Conservation (phyloP, 164 flowering plant species). For the Aristolochia fimbriata region DNA sequence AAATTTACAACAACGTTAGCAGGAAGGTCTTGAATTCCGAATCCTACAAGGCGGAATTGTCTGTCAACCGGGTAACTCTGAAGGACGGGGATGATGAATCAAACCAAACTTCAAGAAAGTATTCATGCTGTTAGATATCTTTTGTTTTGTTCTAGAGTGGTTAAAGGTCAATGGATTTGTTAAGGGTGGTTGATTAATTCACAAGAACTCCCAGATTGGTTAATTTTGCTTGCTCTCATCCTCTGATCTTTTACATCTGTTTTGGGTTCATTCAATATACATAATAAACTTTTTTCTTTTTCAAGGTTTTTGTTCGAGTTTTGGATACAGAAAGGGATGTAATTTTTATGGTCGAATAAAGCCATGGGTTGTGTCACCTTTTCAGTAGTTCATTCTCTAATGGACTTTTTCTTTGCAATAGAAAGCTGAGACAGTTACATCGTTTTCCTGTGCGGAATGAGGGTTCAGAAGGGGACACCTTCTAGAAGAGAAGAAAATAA, state of each 20-base stretch:
- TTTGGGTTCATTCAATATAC: constrained; percentile 5
- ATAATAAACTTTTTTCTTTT: too few species aligned
- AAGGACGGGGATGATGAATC: constrained; percentile 20
- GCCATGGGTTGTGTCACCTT: constrained; percentile 2
- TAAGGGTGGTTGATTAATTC: constrained; percentile 7
- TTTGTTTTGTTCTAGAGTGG: background rate
- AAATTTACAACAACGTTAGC: constrained; percentile 35
- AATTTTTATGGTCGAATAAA: constrained; percentile 5
- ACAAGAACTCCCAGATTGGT: background rate
- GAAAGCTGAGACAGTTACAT: too few species aligned
- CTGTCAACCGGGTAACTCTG: constrained; percentile 34
- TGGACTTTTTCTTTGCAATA: background rate
- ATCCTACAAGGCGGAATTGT: constrained; percentile 29
- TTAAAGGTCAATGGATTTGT: background rate
- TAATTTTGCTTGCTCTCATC: constrained; percentile 7
- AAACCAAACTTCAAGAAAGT: constrained; percentile 18
- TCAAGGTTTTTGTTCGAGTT: too few species aligned
- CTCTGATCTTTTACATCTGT: background rate
- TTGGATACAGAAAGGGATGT: constrained; percentile 2
- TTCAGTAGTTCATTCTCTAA: background rate
- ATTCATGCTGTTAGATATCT: constrained; percentile 29
- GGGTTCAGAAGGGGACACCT: too few species aligned
- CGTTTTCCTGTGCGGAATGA: too few species aligned
- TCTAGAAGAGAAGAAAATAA: too few species aligned
- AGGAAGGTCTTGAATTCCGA: constrained; percentile 38